Conservation (phyloP, 106 monocot species). For the Posidonia australis region DNA sequence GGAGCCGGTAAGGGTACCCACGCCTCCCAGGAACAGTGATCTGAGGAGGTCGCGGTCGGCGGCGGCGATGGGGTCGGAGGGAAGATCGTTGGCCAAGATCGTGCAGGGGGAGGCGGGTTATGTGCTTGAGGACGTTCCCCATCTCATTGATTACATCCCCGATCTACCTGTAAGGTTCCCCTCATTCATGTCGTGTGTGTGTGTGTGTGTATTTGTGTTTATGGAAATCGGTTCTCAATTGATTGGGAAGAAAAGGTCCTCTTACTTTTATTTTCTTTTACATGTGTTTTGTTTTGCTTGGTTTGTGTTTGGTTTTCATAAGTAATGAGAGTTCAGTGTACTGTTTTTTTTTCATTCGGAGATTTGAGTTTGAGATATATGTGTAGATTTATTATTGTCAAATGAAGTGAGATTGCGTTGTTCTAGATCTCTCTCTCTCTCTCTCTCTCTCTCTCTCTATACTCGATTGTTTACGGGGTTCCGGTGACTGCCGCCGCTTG, state of each 20-base stretch:
- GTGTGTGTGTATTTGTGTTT: no score
- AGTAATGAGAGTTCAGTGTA: no score
- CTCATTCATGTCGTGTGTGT: no score
- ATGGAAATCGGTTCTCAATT: no score
- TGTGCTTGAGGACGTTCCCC: slow-evolving; percentile 49
- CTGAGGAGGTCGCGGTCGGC: not conserved
- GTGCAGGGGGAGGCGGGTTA: slow-evolving; percentile 28
- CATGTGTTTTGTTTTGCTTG: not conserved
- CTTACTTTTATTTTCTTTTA: not conserved
- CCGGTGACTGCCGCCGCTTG: no score
- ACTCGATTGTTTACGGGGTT: no score
- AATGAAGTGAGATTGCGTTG: not conserved
- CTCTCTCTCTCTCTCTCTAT: no score
- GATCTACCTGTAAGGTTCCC: slow-evolving; percentile 33
- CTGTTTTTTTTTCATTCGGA: not conserved
- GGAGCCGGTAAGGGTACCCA: not conserved
- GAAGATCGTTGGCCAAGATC: slow-evolving; percentile 10
- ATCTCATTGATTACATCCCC: slow-evolving; percentile 40
- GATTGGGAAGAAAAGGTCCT: no score
- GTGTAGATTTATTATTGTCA: not conserved
- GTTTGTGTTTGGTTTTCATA: not conserved
- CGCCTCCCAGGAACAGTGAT: not conserved
- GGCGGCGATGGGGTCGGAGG: slow-evolving; percentile 7
- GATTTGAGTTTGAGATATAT: not conserved
- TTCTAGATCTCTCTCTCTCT: not conserved